Base-by-base conservation (phyloP, 306 rosid genomes). In the Hippophae gyantsensis region DNA sequence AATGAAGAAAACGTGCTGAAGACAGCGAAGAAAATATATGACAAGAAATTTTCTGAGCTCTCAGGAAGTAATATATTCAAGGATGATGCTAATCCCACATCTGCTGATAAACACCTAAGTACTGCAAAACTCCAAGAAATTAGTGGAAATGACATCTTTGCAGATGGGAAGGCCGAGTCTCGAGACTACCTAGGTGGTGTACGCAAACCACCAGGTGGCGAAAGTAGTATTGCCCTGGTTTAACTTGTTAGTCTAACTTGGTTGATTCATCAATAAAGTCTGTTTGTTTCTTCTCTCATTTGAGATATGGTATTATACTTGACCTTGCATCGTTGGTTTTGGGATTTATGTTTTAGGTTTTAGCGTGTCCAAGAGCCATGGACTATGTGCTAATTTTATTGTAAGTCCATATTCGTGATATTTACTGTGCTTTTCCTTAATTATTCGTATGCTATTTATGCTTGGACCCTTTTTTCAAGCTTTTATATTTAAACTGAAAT, bases 151-250 rank as follows among this genome's bases (percentile, higher is more conserved):
- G 83, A 92, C 81, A 92, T 92, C 75, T 92, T 92, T 81, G 95
- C 98, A 42, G 98, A 92, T 6, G 98, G 96, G 64, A 92, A 92
- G 80, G 86, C 59, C 48, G 96, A 87, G 78, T 72, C 95, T 42
- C 82, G 96, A 68, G 96, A 92, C 78, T 87, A 71, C 77, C 69
- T 92, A 26, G 98, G 98, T 0, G 95, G 95, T 2, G 96, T 92
- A 58, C 87, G 98, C 87, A 92, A 92, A 72, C 98, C 98, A 58
- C 98, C 98, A 1, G 98, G 96, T 0, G 98, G 98, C 1, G 98
- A 92, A 79, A 92, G 98, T 83, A 92, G 96, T 86, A 85, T 87
- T 69, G 98, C 96, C 3, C 72, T 92, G 89, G 93, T 92, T 72
- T 87, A 76, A 82, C 75, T 52, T 73, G 68, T 58, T 82, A 81